Conservation (phyloP, 176 grass and related monocot species). For the Hsuehochloa calcarea region DNA sequence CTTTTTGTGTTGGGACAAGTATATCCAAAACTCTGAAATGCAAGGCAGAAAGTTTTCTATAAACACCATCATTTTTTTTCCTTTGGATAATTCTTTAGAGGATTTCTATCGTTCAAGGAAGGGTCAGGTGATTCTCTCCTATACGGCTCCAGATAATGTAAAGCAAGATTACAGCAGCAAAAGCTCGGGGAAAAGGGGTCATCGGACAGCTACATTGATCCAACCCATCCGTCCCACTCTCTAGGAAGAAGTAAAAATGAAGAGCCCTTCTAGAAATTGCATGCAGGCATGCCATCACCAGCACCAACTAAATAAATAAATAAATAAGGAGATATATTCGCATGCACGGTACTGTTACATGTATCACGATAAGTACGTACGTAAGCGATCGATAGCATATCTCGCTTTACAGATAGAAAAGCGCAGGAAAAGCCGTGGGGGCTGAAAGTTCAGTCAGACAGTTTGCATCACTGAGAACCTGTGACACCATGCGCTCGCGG, state of each 20-base stretch:
- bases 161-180: conserved; percentile 18
- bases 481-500: conserved; percentile 30
- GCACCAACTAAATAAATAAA: background rate
- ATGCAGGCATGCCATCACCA: background rate
- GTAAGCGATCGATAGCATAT: conserved; percentile 18
- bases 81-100: background rate
- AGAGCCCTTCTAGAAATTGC: background rate
- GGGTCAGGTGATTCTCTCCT: conserved; percentile 30
- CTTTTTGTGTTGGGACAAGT: background rate
- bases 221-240: conserved; percentile 25
- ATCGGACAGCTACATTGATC: conserved; percentile 37
- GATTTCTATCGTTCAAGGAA: background rate
- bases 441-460: conserved; percentile 34
- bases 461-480: conserved; percentile 43
- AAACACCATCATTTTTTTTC: background rate
- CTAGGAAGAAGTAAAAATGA: background rate
- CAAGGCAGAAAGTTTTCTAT: background rate
- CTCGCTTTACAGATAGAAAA: conserved; percentile 41
- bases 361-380: conserved; percentile 43
- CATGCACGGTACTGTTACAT: too few species aligned
- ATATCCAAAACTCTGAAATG: background rate
- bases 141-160: conserved; percentile 1
- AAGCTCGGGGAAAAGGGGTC: background rate
- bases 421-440: background rate
- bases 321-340: background rate